phyloP scores from a whole-genome alignment of 1,284 basidiomycete genomes.

The Schizophyllum amplum region DNA sequence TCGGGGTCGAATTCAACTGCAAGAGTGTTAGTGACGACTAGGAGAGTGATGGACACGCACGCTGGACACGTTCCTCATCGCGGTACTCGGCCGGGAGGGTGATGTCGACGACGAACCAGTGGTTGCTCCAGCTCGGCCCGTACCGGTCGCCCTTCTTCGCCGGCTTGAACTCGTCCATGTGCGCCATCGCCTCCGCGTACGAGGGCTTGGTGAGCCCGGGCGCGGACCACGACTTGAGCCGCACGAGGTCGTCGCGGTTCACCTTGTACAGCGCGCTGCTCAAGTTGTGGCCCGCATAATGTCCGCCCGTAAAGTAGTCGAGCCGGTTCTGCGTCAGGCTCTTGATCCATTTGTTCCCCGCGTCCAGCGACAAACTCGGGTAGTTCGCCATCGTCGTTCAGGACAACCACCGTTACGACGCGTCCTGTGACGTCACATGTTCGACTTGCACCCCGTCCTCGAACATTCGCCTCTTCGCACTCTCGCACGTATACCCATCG shows the following conservation, averaged over 20 bases:
- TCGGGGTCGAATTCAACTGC: conserved; percentile 97
- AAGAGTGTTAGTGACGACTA: too few relatives aligned
- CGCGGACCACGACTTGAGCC: conserved; percentile 80
- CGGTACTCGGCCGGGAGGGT: conserved; percentile 72
- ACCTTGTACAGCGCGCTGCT: conserved; percentile 71
- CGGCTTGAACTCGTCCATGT: conserved; percentile 52
- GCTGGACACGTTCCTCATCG: conserved; percentile 84
- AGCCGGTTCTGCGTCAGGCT: conserved; percentile 62
- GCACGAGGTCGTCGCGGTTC: conserved; percentile 60
- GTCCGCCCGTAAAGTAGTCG: conserved; percentile 70
- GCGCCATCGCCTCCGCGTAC: conserved; percentile 78
- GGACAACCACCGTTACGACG: too few relatives aligned
- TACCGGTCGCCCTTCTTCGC: conserved; percentile 81
- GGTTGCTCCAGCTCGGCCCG: conserved; percentile 68
- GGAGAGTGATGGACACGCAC: too few relatives aligned
- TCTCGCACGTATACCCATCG: too few relatives aligned
- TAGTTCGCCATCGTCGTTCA: too few relatives aligned
- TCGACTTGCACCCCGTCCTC: too few relatives aligned
- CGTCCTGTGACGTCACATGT: too few relatives aligned
- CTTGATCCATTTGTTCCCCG: conserved; percentile 81
- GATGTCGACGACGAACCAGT: conserved; percentile 55
- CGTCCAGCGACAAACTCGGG: conserved; percentile 1
- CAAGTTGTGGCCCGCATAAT: conserved; percentile 75
- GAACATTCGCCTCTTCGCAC: too few relatives aligned
- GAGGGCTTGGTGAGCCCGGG: conserved; percentile 75